These are phyloP conservation scores for Syzygium aqueum DNA, from an alignment of 345 rosid genomes.

Conservation along the genomic window DNA sequence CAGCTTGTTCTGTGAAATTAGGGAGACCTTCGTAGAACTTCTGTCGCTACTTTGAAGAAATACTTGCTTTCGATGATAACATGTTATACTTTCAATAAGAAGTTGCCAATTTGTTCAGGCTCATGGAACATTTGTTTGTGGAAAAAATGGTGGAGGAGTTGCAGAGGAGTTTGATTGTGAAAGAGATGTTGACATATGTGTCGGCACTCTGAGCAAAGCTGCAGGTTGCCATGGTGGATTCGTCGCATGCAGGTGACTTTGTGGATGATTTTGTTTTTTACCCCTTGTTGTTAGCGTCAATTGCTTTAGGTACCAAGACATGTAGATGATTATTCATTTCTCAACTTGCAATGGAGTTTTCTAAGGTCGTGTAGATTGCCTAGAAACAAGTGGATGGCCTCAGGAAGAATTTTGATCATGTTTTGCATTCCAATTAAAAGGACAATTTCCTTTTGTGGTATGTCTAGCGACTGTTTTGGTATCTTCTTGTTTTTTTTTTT, in stretches of 20 bases:
- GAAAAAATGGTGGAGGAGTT: conserved; percentile 85
- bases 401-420: background rate
- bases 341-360: background rate
- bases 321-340: background rate
- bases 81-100: background rate
- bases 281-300: background rate
- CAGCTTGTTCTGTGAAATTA: background rate
- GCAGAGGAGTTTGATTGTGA: conserved; percentile 86
- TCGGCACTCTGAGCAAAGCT: conserved; percentile 95
- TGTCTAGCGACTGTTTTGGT: background rate
- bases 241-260: conserved; percentile 78
- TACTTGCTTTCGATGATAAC: background rate
- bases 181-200: conserved; percentile 65
- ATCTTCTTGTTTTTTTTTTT: background rate
- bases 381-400: background rate
- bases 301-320: background rate
- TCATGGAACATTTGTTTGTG: conserved; percentile 96
- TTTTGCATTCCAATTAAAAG: background rate
- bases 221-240: conserved; percentile 99
- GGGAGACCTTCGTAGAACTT: background rate
- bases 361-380: background rate
- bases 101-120: conserved; percentile 41
- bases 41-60: background rate
- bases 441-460: background rate
- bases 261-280: background rate